These are phyloP conservation scores for Penicillium concentricum DNA, from an alignment of 2,329 filamentous ascomycete species.

Conservation along the genomic window DNA sequence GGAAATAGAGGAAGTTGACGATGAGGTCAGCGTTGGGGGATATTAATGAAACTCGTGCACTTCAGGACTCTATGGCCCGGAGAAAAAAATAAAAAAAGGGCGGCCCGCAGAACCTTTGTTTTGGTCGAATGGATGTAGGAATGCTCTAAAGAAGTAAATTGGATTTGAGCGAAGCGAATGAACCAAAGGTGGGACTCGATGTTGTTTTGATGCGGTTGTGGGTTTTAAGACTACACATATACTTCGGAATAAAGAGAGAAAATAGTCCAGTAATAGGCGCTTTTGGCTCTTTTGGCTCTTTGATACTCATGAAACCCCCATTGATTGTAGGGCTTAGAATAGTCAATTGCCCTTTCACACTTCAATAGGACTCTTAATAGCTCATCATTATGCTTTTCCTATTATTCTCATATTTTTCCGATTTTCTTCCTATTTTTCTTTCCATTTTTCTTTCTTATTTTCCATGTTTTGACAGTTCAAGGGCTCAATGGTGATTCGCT, in stretches of 20 bases:
- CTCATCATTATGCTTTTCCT: neutral
- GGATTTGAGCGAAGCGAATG: neutral
- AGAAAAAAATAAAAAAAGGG: constrained; percentile 2
- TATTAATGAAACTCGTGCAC: constrained; percentile 5
- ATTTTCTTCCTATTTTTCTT: neutral
- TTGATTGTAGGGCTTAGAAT: neutral
- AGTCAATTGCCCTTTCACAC: neutral
- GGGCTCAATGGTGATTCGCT: constrained; percentile 16
- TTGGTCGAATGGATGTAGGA: constrained; percentile 29
- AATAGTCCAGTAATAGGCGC: neutral
- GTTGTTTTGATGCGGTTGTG: constrained; percentile 16
- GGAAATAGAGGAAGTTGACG: constrained; percentile 19
- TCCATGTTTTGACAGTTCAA: constrained; percentile 4
- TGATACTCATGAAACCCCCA: neutral
- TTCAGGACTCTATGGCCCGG: constrained; percentile 1
- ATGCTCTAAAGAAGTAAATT: constrained; percentile 19
- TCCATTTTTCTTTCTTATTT: neutral
- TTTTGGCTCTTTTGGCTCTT: neutral
- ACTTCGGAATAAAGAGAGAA: neutral
- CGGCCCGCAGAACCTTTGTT: constrained; percentile 28
- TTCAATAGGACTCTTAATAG: neutral
- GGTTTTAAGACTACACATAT: neutral
- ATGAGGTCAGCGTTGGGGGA: constrained; percentile 23
- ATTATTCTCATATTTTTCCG: neutral
- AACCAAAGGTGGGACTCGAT: constrained; percentile 8